Evolutionary conservation across 78 protist genomes (phyloP), one percentile per base, ranked within the genome.

Genomic region (Tieghemostelium lacteum): DNA sequence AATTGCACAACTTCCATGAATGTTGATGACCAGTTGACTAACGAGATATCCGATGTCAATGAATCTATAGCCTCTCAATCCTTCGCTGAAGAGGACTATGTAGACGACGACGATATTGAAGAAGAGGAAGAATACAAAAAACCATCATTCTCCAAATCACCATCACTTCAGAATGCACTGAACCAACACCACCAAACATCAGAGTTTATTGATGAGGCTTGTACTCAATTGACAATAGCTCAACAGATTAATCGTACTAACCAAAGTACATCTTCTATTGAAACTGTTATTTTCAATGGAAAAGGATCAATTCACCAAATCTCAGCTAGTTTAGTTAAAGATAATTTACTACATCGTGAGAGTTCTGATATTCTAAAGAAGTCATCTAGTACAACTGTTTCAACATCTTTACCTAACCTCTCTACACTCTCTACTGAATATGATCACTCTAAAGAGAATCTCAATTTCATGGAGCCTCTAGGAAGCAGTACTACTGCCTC

Each of bases 91-190:
- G 75, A 69, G 29, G 75, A 69, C 3, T 2, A 34, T 10, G 61
- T 29, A 29, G 75, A 69, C 26, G 75, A 69, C 3, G 5, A 34
- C 10, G 75, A 69, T 22, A 49, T 69, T 45, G 75, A 69, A 49
- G 29, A 69, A 14, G 75, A 69, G 26, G 63, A 57, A 4, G 63
- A 57, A 57, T 57, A n/a, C 63, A 14, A 16, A 57, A 57, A 57
- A 57, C 63, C 63, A 57, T 19, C 33, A 8, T 49, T 49, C 12
- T 49, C 8, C 12, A 49, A 12, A 12, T 49, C 12, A 12, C 24
- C 24, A 49, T 49, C 8, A 49, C 54, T 16, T 49, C 12, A 49
- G 12, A 49, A 8, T 49, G 54, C 12, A 16, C 54, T 49, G 24
- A 49, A 49, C 8, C 24, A 49, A 16, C 54, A 49, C n/a, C n/a